A percentile compares a stretch with the other conserved stretches of the same genome.
phyloP scores from a whole-genome alignment of 345 rosid genomes.

The Camelina hispida region DNA sequence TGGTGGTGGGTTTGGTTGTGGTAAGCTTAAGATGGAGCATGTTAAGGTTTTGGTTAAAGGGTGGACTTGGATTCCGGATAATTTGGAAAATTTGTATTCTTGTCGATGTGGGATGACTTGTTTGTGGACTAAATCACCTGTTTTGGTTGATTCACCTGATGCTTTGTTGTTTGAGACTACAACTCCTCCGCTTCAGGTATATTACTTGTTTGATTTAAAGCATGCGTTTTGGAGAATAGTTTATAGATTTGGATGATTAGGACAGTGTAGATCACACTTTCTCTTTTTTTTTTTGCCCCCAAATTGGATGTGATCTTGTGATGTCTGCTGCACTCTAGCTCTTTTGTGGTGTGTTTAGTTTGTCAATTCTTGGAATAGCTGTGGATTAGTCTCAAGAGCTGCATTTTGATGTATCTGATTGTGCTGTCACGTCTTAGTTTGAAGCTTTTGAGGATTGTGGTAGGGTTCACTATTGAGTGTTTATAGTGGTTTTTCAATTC shows the following conservation, averaged over 20 bases:
- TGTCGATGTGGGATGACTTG: slow-evolving; percentile 91
- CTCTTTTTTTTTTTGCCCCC: not conserved
- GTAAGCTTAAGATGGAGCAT: slow-evolving; percentile 60
- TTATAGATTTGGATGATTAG: not conserved
- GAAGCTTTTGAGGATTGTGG: not conserved
- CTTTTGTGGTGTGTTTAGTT: not conserved
- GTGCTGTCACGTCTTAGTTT: not conserved
- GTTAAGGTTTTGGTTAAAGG: slow-evolving; percentile 84
- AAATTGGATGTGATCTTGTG: slow-evolving; percentile 2
- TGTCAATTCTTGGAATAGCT: not conserved
- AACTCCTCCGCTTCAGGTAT: slow-evolving; percentile 78
- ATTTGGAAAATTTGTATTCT: slow-evolving; percentile 83
- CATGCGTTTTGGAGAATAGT: not conserved
- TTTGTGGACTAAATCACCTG: slow-evolving; percentile 93
- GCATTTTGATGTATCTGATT: not conserved
- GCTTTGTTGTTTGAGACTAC: slow-evolving; percentile 82
- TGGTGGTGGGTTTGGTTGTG: slow-evolving; percentile 52
- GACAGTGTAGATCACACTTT: not conserved
- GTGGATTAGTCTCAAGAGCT: slow-evolving; percentile 9
- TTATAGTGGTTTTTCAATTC: not conserved
- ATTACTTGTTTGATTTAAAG: slow-evolving; percentile 11
- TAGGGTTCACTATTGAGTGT: not conserved
- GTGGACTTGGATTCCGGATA: slow-evolving; percentile 99
- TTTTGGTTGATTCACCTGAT: slow-evolving; percentile 87
- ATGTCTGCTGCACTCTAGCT: slow-evolving; percentile 16